Conservation (phyloP, 2,329 filamentous ascomycete genomes). For the Setomelanomma holmii region DNA sequence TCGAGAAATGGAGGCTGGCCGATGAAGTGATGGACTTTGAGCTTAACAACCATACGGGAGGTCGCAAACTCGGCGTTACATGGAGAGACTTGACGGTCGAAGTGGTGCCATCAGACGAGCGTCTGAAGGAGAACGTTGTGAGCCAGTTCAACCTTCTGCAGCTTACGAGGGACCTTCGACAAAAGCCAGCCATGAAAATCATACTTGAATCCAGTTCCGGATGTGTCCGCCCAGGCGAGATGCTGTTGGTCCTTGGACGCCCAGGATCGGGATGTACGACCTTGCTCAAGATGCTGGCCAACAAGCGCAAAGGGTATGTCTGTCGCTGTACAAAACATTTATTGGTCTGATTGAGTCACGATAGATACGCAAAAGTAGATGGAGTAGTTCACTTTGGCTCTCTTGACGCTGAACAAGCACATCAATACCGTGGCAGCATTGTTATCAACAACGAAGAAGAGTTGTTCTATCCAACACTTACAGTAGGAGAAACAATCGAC, state of each 20-base stretch:
- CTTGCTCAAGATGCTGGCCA: constrained; percentile 71
- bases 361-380: constrained; percentile 75
- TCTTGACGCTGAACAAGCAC: constrained; percentile 74
- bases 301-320: too few relatives aligned
- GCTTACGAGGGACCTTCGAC: constrained; percentile 54
- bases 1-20: too few relatives aligned
- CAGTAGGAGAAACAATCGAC: constrained; percentile 74
- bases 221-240: constrained; percentile 71
- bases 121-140: constrained; percentile 68
- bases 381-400: constrained; percentile 56
- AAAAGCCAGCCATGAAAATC: constrained; percentile 65
- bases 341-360: too few relatives aligned
- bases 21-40: too few relatives aligned
- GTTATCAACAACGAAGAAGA: constrained; percentile 82
- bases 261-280: constrained; percentile 60
- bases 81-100: constrained; percentile 77
- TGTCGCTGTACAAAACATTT: too few relatives aligned
- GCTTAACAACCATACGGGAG: too few relatives aligned
- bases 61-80: constrained; percentile 76
- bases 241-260: constrained; percentile 74
- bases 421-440: constrained; percentile 74
- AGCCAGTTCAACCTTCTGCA: constrained; percentile 58
- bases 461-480: constrained; percentile 77
- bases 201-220: constrained; percentile 72
- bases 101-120: constrained; percentile 69